Base-by-base conservation (phyloP, 1,284 basidiomycete genomes). In the Ceratorhiza oryzae-sativae region DNA sequence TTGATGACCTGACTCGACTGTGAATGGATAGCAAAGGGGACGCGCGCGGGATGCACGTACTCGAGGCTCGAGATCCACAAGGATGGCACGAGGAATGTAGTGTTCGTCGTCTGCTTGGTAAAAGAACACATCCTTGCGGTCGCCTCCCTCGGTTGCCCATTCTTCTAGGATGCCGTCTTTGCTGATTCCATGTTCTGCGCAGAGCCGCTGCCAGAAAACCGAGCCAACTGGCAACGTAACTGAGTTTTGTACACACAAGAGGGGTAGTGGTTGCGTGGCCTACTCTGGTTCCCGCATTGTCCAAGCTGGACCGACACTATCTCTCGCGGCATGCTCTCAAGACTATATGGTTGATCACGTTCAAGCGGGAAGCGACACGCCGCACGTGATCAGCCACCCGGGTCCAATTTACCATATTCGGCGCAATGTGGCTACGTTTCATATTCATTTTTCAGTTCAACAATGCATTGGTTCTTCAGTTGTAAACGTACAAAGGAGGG, bases 61-160 rank as follows among this genome's bases (percentile, higher is more conserved):
- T 79, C 97, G 86, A 56, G 97, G 97, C 80, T 99, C 97, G n/a
- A 98, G 86, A 82, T 99, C 97, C 71, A 99, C 90, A 27, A 99
- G 86, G 74, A 99, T 97, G 3, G 97, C 94, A 70, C 97, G 87
- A 9, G 97, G 97, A 76, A 99, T 96, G 80, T 99, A 99, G 79
- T 98, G 97, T 80, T 99, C 97, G 79, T 99, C 97, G 80, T 99
- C 97, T 12, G 97, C 97, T 80, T 99, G 97, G 81, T 99, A 99
- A 83, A 99, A 99, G 83, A 99, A 99, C 49, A 98, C 97, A 81
- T 99, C 97, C 79, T 99, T 99, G 77, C 97, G 86, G 81, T 99
- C 97, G 3, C 93, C 92, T 34, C 92, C 93, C 77, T 96, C 94
- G 2, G 91, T 93, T 1, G 94, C 94, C 92, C 93, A 96, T 75